A percentile compares a stretch with the other conserved stretches of the same genome.
phyloP scores from a whole-genome alignment of 192 early-diverging fungal genomes.

The Chytriomyces sp. region DNA sequence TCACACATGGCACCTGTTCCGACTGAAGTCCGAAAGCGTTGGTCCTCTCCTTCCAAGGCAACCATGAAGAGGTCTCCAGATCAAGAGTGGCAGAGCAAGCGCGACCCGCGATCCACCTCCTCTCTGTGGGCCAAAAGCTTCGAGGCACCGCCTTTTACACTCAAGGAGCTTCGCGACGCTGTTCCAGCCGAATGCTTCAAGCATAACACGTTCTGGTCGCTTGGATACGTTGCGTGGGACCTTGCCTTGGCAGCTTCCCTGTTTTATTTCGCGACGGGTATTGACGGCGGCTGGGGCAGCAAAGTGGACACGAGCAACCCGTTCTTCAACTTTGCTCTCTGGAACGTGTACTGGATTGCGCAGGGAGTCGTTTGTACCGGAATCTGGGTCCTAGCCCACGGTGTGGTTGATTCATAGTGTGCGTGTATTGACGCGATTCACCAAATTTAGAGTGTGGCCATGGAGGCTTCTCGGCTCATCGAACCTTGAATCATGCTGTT shows the following conservation, averaged over 20 bases:
- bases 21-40: background rate
- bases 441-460: slow-evolving; percentile 84
- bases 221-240: slow-evolving; percentile 80
- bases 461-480: slow-evolving; percentile 83
- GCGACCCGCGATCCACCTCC: slow-evolving; percentile 12
- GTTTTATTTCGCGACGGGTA: slow-evolving; percentile 67
- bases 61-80: background rate
- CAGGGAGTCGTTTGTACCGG: slow-evolving; percentile 88
- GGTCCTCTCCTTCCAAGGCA: background rate
- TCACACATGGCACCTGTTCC: background rate
- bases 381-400: slow-evolving; percentile 73
- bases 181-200: slow-evolving; percentile 94
- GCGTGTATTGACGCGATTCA: slow-evolving; percentile 30
- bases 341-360: slow-evolving; percentile 80
- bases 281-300: slow-evolving; percentile 18
- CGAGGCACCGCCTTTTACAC: slow-evolving; percentile 60
- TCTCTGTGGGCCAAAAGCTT: slow-evolving; percentile 21
- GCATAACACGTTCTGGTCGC: slow-evolving; percentile 76
- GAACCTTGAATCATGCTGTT: slow-evolving; percentile 82
- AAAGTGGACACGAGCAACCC: slow-evolving; percentile 40
- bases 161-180: slow-evolving; percentile 89
- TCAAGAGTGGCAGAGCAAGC: background rate
- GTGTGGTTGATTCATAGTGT: slow-evolving; percentile 27
- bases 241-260: slow-evolving; percentile 66
- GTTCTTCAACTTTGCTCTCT: slow-evolving; percentile 47